These are phyloP conservation scores for Capsicum chinense DNA, from an alignment of 257 asterid species.

Conservation along the genomic window DNA sequence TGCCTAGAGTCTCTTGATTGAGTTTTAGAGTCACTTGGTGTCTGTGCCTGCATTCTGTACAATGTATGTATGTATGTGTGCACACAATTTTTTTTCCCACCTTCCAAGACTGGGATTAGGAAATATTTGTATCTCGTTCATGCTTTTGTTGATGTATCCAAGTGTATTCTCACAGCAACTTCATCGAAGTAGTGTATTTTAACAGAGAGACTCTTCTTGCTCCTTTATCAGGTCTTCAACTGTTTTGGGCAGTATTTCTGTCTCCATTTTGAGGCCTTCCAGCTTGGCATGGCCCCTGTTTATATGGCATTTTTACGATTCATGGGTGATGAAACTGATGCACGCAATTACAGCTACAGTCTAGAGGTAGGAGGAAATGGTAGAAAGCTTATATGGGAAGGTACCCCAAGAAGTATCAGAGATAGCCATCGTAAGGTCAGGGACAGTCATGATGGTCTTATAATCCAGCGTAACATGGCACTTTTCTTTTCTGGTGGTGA, in stretches of 20 bases:
- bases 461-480: conserved; percentile 83
- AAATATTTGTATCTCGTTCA: background rate
- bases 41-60: background rate
- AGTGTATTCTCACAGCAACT: background rate
- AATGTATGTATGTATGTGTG: background rate
- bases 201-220: background rate
- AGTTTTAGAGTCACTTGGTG: background rate
- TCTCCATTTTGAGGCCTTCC: conserved; percentile 84
- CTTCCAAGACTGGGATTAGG: background rate
- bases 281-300: conserved; percentile 75
- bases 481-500: conserved; percentile 87
- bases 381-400: conserved; percentile 77
- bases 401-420: conserved; percentile 79
- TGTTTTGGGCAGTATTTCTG: conserved; percentile 83
- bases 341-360: conserved; percentile 80
- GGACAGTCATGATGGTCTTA: conserved; percentile 83
- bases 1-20: background rate
- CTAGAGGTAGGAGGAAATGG: conserved; percentile 81
- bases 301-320: conserved; percentile 85
- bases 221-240: conserved; percentile 60
- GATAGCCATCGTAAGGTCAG: conserved; percentile 83
- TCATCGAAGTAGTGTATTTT: background rate
- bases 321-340: conserved; percentile 78
- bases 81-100: background rate
- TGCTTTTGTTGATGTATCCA: background rate